Percentiles rank a stretch among this genome's conserved stretches.
Evolutionary conservation across 805 yeast species (phyloP).

Genomic region (Clavispora asparagi): DNA sequence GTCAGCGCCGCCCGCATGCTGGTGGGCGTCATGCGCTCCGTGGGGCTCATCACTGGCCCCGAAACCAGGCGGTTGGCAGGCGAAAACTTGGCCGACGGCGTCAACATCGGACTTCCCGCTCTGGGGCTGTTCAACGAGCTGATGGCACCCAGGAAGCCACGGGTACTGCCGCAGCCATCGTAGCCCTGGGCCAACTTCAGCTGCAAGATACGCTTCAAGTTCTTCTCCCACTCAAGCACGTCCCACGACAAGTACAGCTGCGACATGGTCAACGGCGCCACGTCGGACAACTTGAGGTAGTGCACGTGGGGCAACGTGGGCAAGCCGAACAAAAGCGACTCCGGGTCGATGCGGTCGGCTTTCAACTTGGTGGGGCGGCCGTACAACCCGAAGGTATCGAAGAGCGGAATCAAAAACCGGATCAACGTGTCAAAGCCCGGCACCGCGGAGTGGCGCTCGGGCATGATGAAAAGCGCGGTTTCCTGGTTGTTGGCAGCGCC

Average conservation of each 20-base stretch:
- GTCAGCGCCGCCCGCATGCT: background rate
- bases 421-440: constrained; percentile 48
- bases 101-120: constrained; percentile 2
- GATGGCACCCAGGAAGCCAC: constrained; percentile 58
- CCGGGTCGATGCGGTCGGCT: constrained; percentile 38
- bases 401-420: constrained; percentile 35
- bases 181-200: constrained; percentile 46
- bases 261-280: constrained; percentile 17
- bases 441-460: constrained; percentile 40
- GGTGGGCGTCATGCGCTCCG: background rate
- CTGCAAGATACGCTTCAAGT: constrained; percentile 26
- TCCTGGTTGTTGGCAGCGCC: constrained; percentile 28
- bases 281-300: constrained; percentile 33
- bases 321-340: constrained; percentile 41
- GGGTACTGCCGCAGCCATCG: constrained; percentile 69
- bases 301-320: constrained; percentile 43
- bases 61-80: background rate
- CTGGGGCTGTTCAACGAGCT: constrained; percentile 44
- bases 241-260: constrained; percentile 34
- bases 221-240: constrained; percentile 28
- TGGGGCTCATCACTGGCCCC: background rate
- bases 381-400: constrained; percentile 40
- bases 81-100: constrained; percentile 1
- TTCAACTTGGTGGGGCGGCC: constrained; percentile 42
- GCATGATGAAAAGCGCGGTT: constrained; percentile 40